Evolutionary conservation across 768 basidiomycete genomes (phyloP), one percentile per base, ranked within the genome.

Genomic region (Hericium coralloides): DNA sequence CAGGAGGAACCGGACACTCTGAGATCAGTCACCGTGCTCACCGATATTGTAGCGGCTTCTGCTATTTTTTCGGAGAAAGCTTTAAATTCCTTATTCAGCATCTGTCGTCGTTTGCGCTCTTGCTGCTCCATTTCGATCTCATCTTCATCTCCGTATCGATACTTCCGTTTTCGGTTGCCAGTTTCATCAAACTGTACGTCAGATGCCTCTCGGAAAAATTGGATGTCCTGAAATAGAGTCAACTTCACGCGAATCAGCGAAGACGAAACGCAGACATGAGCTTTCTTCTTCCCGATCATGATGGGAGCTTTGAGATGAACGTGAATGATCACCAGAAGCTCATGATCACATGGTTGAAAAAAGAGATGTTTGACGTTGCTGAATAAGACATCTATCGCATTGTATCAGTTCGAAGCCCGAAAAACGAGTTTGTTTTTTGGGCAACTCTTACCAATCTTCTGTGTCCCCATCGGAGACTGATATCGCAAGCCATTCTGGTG

Each of bases 121-220:
- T 94, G 92, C 67, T 98, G 95, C 68, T 98, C 97, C 74, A 95
- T 89, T 75, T 98, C 95, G 59, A 98, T 94, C 72, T 98, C 97
- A 68, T 99, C 97, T 69, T 99, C 97, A 66, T 98, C 97, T 26
- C 94, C 94, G 66, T 98, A 98, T 55, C 95, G 83, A 65, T 94
- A 90, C 70, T 97, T 94, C 55, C 95, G 83, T 71, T 98, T 98
- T 63, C 95, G 82, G 65, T 98, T 98, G n/a, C 97, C 97, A 1
- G 97, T 98, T 71, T 99, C 97, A 66, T 99, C 97, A 66, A 98
- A 98, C 61, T 95, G 91, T 26, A 95, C 91, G 63, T 99, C 97
- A 0, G 92, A 91, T 7, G 95, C 95, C 73, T 98, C 97, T 9
- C 95, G 89, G 76, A 90, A 94, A 71, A 99, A 98, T 81, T 98